phyloP scores from a whole-genome alignment of 371 early-diverging fungal species.

The Rhizomucor miehei region DNA sequence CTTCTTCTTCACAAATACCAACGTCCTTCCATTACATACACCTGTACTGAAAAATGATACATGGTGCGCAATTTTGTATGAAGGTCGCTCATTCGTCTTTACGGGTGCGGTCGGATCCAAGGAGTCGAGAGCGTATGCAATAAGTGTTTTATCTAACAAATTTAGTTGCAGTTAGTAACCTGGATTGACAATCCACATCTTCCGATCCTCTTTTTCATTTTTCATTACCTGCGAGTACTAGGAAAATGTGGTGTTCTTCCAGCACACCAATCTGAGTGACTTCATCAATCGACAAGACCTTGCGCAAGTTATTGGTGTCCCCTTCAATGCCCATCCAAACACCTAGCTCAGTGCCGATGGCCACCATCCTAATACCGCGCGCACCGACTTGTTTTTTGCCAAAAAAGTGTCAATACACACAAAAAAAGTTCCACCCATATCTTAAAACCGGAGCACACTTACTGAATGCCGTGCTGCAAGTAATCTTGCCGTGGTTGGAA shows the following conservation, averaged over 20 bases:
- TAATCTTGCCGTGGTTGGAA: conserved; percentile 55
- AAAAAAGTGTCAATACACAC: background rate
- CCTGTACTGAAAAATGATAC: conserved; percentile 76
- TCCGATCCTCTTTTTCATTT: no score
- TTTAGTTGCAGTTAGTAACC: background rate
- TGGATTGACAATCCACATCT: background rate
- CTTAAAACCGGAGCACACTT: conserved; percentile 14
- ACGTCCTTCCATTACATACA: conserved; percentile 47
- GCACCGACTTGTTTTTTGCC: conserved; percentile 23
- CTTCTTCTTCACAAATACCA: conserved; percentile 57
- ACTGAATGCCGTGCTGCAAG: conserved; percentile 68
- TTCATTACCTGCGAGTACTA: conserved; percentile 32
- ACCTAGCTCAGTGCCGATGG: conserved; percentile 82
- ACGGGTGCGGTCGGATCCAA: conserved; percentile 46
- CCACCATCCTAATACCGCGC: conserved; percentile 59
- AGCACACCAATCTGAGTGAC: conserved; percentile 42
- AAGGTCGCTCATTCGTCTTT: conserved; percentile 28
- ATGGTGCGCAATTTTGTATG: conserved; percentile 55
- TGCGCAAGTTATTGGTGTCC: conserved; percentile 29
- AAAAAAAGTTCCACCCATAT: background rate
- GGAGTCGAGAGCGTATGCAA: conserved; percentile 66
- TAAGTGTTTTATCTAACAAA: conserved; percentile 64
- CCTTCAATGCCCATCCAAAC: conserved; percentile 58
- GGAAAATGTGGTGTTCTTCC: conserved; percentile 34
- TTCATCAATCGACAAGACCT: conserved; percentile 27